Percentiles rank a stretch among this genome's conserved stretches.
These are phyloP conservation scores for Hanseniaspora vineae DNA, from an alignment of 805 yeast species.

Conservation along the genomic window DNA sequence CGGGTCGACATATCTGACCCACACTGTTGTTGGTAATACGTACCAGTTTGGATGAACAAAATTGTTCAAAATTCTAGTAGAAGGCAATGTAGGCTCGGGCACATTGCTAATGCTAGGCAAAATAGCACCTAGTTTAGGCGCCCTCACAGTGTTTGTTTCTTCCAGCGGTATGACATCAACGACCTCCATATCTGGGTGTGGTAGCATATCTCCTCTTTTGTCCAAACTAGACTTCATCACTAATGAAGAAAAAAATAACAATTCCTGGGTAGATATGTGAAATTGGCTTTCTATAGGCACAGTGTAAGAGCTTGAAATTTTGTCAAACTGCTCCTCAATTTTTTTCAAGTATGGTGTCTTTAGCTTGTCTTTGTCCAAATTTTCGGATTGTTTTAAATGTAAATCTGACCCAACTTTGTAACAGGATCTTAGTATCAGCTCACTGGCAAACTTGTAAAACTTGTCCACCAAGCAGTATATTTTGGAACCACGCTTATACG, in stretches of 20 bases:
- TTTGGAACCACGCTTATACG: conserved; percentile 35
- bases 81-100: conserved; percentile 37
- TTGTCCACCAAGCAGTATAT: conserved; percentile 43
- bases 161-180: conserved; percentile 54
- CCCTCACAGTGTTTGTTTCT: conserved; percentile 20
- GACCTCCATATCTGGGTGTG: conserved; percentile 47
- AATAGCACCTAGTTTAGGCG: conserved; percentile 33
- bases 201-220: conserved; percentile 53
- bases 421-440: conserved; percentile 50
- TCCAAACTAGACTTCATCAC: conserved; percentile 62
- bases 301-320: conserved; percentile 40
- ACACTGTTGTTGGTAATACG: conserved; percentile 48
- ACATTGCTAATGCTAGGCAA: conserved; percentile 32
- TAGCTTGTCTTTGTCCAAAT: conserved; percentile 8
- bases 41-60: conserved; percentile 54
- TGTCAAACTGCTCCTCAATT: conserved; percentile 45
- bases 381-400: conserved; percentile 4
- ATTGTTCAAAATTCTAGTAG: conserved; percentile 40
- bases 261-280: conserved; percentile 45
- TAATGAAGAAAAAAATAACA: conserved; percentile 70
- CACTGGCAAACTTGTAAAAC: conserved; percentile 50
- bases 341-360: conserved; percentile 24
- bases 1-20: conserved; percentile 43
- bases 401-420: conserved; percentile 29
- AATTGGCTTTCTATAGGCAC: conserved; percentile 53